Percentiles rank a stretch among this genome's conserved stretches.
Evolutionary conservation across 2,329 filamentous ascomycete genomes (phyloP).

Genomic region (Xylaria sp.): DNA sequence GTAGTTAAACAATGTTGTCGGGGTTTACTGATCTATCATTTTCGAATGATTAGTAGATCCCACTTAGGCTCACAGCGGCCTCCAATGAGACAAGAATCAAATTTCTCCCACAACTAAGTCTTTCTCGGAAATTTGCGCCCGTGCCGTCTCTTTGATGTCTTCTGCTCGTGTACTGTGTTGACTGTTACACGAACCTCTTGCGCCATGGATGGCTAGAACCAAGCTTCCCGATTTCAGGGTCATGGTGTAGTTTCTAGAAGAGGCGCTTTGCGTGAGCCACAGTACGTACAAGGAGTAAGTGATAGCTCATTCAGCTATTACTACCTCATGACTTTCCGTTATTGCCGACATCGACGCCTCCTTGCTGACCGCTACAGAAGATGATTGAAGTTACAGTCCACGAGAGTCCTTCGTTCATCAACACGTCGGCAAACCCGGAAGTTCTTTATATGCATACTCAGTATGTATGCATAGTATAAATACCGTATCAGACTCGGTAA

Average conservation of each 20-base stretch:
- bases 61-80: not conserved
- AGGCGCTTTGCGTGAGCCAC: slow-evolving; percentile 3
- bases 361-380: slow-evolving; percentile 19
- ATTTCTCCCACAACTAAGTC: not conserved
- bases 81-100: not conserved
- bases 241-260: not conserved
- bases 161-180: not conserved
- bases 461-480: not conserved
- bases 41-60: not conserved
- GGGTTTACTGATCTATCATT: slow-evolving; percentile 2
- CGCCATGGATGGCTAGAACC: not conserved
- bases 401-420: not conserved
- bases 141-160: too few relatives aligned
- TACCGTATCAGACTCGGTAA: slow-evolving; percentile 3
- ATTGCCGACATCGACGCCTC: slow-evolving; percentile 2
- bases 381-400: not conserved
- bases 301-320: slow-evolving; percentile 9
- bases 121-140: not conserved
- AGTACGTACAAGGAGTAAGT: not conserved
- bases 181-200: not conserved
- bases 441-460: slow-evolving; percentile 7
- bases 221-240: not conserved
- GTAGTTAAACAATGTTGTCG: slow-evolving; percentile 6
- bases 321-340: not conserved
- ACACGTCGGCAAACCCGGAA: slow-evolving; percentile 1